Base-by-base conservation (phyloP, 441 rosid genomes). In the Gossypium schwendimanii region DNA sequence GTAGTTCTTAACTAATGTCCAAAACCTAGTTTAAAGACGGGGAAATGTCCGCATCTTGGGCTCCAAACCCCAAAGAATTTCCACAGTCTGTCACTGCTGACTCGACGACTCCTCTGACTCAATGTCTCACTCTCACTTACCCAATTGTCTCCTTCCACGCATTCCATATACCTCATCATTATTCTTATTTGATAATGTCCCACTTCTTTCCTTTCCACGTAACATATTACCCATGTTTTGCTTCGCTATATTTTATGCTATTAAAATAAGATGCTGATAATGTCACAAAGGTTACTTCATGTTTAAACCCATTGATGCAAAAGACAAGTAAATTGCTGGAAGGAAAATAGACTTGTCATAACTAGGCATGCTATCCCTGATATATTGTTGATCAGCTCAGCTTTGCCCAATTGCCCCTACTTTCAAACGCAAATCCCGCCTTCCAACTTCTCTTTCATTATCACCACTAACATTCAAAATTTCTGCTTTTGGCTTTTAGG, bases 361-460 rank as follows among this genome's bases (percentile, higher is more conserved):
- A 81, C 45, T 41, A 41, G 81, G 83, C 80, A 80, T 76, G 79
- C 79, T 72, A 73, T 72, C 53, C 77, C 74, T 69, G 63, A 60
- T 33, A 10, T 73, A 59, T 18, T 24, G 44, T 57, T 23, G 2
- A 58, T 58, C 41, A 59, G 41, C 20, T 52, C 62, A 70, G 71
- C 70, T 77, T 60, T 74, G 65, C 61, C 59, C 62, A 33, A 66
- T 49, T 59, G 63, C 15, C 73, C 15, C 69, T 15, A 17, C 71
- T 69, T 84, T 83, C 82, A 83, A 83, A 85, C 59, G 7, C 65
- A 70, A 79, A 79, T 76, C 86, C 86, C 87, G 84, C 83, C 85
- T 77, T 63, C 65, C 5, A 20, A 36, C 11, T 31, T 39, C 55
- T 18, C 15, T 54, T 28, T 75, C 24, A 52, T 52, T 36, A 1